Percentiles rank a stretch among this genome's conserved stretches.
phyloP scores from a whole-genome alignment of 2,329 filamentous ascomycete species.

The Penicillium sp. region DNA sequence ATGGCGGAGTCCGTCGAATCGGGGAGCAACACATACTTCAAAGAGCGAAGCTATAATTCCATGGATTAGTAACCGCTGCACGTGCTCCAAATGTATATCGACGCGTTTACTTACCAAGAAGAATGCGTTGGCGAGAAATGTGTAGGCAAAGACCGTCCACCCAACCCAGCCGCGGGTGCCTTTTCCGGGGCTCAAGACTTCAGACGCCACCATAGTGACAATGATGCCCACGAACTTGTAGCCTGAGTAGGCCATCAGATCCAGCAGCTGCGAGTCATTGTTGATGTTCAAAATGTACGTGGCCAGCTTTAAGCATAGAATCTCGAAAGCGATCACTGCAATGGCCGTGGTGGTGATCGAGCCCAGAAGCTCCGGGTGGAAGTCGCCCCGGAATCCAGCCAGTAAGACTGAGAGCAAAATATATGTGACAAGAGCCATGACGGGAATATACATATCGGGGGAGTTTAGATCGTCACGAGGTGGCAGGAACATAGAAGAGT shows the following conservation, averaged over 20 bases:
- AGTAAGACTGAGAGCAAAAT: slow-evolving; percentile 90
- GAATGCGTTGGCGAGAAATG: slow-evolving; percentile 89
- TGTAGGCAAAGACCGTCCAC: slow-evolving; percentile 87
- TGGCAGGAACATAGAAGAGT: slow-evolving; percentile 68
- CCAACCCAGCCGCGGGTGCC: slow-evolving; percentile 85
- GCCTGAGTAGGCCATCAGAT: slow-evolving; percentile 91
- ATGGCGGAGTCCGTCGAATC: slow-evolving; percentile 69
- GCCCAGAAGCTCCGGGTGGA: slow-evolving; percentile 90
- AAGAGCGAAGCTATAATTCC: slow-evolving; percentile 70
- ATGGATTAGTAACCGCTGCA: neutral
- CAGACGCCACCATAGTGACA: slow-evolving; percentile 75
- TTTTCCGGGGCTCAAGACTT: slow-evolving; percentile 72
- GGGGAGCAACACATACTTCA: slow-evolving; percentile 93
- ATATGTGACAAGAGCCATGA: slow-evolving; percentile 97
- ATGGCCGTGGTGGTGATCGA: slow-evolving; percentile 83
- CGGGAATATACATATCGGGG: slow-evolving; percentile 98
- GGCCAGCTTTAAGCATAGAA: slow-evolving; percentile 84
- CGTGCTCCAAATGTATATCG: neutral
- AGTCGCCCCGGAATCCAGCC: slow-evolving; percentile 83
- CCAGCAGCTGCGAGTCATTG: slow-evolving; percentile 88
- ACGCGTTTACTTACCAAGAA: slow-evolving; percentile 68
- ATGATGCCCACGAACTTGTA: slow-evolving; percentile 99
- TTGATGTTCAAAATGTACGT: slow-evolving; percentile 93
- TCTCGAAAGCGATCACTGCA: slow-evolving; percentile 80
- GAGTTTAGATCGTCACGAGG: slow-evolving; percentile 95